Evolutionary conservation across 129 eudicot genomes (phyloP).

Genomic region (Smallanthus sonchifolius): DNA sequence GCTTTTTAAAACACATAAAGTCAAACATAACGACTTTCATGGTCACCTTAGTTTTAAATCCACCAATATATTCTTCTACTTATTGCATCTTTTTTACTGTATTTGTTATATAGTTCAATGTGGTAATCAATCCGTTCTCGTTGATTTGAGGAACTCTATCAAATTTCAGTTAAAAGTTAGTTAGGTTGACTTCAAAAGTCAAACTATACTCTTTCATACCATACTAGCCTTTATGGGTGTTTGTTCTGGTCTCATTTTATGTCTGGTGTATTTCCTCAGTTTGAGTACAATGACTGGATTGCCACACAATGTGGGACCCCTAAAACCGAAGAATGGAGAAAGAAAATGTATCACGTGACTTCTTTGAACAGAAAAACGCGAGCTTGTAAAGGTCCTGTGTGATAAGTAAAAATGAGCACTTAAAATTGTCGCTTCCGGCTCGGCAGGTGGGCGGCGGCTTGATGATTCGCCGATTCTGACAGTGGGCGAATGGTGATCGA

Average conservation of each 20-base stretch:
- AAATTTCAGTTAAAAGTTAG: not conserved
- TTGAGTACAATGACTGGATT: slow-evolving; percentile 85
- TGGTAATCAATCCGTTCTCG: not conserved
- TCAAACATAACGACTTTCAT: too few relatives aligned
- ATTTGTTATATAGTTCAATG: not conserved
- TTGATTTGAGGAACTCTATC: not conserved
- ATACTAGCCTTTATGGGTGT: not conserved
- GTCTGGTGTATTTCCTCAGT: slow-evolving; percentile 35
- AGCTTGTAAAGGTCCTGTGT: slow-evolving; percentile 16
- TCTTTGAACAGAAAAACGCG: slow-evolving; percentile 35
- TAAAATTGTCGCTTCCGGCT: too few relatives aligned
- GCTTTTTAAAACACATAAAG: not conserved
- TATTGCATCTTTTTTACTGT: not conserved
- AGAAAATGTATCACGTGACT: slow-evolving; percentile 50
- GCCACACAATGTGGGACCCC: slow-evolving; percentile 54
- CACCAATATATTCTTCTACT: not conserved
- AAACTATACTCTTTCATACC: too few relatives aligned
- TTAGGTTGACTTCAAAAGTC: slow-evolving; percentile 15
- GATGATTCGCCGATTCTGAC: too few relatives aligned
- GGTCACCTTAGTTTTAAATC: not conserved
- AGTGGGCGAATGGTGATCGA: too few relatives aligned
- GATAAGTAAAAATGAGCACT: too few relatives aligned
- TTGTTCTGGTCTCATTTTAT: not conserved
- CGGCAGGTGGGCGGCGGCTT: too few relatives aligned
- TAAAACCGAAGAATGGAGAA: slow-evolving; percentile 91